These are phyloP conservation scores for Pilobolus umbonatus DNA, from an alignment of 192 early-diverging fungal genomes.

Conservation along the genomic window DNA sequence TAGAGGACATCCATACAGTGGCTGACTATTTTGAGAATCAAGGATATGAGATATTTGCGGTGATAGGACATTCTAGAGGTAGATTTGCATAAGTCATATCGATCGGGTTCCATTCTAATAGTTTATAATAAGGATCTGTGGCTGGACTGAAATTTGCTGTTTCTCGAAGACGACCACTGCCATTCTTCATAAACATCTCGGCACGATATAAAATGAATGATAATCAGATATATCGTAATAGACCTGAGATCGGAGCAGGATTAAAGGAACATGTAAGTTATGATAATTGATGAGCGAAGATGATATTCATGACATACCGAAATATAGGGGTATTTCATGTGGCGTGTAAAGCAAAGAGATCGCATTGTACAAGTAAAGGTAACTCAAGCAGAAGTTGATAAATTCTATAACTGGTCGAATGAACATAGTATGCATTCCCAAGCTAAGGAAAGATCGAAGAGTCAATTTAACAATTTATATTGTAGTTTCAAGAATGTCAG, in stretches of 20 bases:
- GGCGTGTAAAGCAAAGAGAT: conserved; percentile 19
- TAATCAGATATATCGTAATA: conserved; percentile 15
- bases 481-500: conserved; percentile 42
- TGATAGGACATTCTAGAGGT: conserved; percentile 37
- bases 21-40: conserved; percentile 23
- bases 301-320: not conserved
- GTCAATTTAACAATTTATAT: not conserved
- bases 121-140: conserved; percentile 14
- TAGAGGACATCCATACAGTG: conserved; percentile 24
- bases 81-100: not conserved
- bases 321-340: conserved; percentile 27
- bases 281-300: not conserved
- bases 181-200: conserved; percentile 28
- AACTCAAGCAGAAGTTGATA: conserved; percentile 21
- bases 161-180: conserved; percentile 15
- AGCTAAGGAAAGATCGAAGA: not conserved
- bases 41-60: conserved; percentile 29
- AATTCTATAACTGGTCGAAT: conserved; percentile 26
- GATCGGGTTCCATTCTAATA: not conserved
- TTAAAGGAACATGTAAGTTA: conserved; percentile 10
- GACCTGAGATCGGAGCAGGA: conserved; percentile 12
- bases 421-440: conserved; percentile 24
- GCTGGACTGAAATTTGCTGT: conserved; percentile 30
- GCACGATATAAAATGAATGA: conserved; percentile 30
- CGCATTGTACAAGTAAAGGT: conserved; percentile 16